phyloP scores from a whole-genome alignment of 805 yeast genomes.

The Starmerella sirachaensis region DNA sequence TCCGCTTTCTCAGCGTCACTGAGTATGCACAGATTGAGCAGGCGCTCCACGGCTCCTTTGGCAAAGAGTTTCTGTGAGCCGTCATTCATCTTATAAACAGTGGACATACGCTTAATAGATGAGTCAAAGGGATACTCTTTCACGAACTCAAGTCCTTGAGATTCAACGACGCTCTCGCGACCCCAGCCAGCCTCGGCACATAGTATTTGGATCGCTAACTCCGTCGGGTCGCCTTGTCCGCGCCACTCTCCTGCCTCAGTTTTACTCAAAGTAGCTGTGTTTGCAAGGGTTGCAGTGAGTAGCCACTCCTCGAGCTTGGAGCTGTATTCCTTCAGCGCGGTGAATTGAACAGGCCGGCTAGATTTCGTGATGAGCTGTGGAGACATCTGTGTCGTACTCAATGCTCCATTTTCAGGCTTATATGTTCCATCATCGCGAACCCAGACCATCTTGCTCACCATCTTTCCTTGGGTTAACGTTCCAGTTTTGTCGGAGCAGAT shows the following conservation, averaged over 20 bases:
- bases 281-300: conserved; percentile 60
- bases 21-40: conserved; percentile 41
- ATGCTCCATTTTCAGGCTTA: conserved; percentile 42
- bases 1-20: conserved; percentile 32
- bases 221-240: conserved; percentile 84
- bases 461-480: conserved; percentile 67
- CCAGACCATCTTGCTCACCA: conserved; percentile 64
- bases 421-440: conserved; percentile 51
- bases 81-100: conserved; percentile 36
- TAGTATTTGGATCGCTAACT: conserved; percentile 75
- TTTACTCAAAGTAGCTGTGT: conserved; percentile 55
- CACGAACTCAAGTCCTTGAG: conserved; percentile 29
- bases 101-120: conserved; percentile 59
- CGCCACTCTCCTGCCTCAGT: conserved; percentile 46
- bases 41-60: conserved; percentile 70
- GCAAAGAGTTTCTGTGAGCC: conserved; percentile 34
- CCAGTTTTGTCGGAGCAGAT: conserved; percentile 79
- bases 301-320: conserved; percentile 37
- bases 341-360: not conserved
- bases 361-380: conserved; percentile 23
- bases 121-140: conserved; percentile 69
- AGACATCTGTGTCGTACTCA: conserved; percentile 27
- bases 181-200: conserved; percentile 42
- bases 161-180: conserved; percentile 11
- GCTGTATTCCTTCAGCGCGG: conserved; percentile 5